phyloP scores from a whole-genome alignment of 2,329 filamentous ascomycete species.

The Paraphaeosphaeria sporulosa region DNA sequence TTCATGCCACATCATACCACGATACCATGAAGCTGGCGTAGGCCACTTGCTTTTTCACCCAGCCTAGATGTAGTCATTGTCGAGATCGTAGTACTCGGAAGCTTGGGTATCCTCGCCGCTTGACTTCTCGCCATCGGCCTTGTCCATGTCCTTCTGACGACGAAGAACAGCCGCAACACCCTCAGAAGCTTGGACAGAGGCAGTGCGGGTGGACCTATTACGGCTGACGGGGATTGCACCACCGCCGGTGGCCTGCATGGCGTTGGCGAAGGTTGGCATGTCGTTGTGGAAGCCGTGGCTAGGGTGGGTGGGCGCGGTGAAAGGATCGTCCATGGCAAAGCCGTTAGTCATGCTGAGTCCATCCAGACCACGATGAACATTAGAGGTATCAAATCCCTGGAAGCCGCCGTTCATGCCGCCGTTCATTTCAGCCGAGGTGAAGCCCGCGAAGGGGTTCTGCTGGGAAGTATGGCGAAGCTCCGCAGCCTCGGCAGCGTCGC shows the following conservation, averaged over 20 bases:
- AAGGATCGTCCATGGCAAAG: not conserved
- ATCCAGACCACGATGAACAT: not conserved
- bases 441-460: conserved; percentile 2
- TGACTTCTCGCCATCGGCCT: conserved; percentile 1
- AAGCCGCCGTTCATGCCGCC: not conserved
- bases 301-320: not conserved
- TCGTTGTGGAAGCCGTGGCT: not conserved
- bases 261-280: not conserved
- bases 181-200: conserved; percentile 15
- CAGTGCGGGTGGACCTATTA: conserved; percentile 12
- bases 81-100: conserved; percentile 12
- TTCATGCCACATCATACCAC: not conserved
- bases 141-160: conserved; percentile 9
- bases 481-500: not conserved
- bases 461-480: not conserved
- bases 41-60: not conserved
- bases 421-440: not conserved
- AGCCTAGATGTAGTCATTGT: conserved; percentile 7
- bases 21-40: not conserved
- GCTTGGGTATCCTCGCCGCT: conserved; percentile 15
- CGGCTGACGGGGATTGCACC: not conserved
- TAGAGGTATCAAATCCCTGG: not conserved
- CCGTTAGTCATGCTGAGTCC: not conserved
- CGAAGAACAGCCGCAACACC: not conserved
- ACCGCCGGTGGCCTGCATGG: not conserved